Evolutionary conservation across 169 alveolate species (phyloP).

Genomic region (Babesia ovis): DNA sequence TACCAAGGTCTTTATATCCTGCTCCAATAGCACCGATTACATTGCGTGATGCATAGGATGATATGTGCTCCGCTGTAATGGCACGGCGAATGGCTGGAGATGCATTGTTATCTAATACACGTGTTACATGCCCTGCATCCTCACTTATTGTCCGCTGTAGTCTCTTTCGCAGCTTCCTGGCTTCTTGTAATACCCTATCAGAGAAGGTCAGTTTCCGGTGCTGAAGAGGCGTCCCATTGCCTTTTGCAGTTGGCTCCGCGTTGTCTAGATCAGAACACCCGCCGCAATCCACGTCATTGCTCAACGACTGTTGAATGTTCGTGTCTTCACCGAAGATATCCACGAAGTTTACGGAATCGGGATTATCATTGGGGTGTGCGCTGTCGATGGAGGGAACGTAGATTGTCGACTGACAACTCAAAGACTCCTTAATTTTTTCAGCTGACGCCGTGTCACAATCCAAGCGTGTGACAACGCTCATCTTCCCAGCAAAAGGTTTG

Average conservation of each 20-base stretch:
- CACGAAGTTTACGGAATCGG: conserved; percentile 1
- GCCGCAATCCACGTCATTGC: not conserved
- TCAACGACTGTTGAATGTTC: not conserved
- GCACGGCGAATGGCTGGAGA: not conserved
- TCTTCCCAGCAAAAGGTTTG: not conserved
- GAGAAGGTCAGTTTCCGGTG: conserved; percentile 21
- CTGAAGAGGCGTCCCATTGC: not conserved
- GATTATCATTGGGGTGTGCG: conserved; percentile 16
- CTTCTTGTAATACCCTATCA: conserved; percentile 30
- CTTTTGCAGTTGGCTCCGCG: not conserved
- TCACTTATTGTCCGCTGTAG: not conserved
- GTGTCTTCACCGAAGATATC: conserved; percentile 10
- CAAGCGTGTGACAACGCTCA: not conserved
- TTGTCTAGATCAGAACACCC: not conserved
- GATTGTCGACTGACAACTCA: not conserved
- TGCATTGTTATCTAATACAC: not conserved
- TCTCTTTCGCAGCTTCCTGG: conserved; percentile 22
- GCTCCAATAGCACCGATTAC: not conserved
- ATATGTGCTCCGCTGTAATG: not conserved
- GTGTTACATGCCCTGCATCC: conserved; percentile 27
- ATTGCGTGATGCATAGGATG: not conserved
- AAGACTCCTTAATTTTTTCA: not conserved
- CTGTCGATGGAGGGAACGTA: not conserved
- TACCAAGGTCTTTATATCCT: no score
- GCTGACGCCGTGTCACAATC: not conserved